Conservation (phyloP, 768 basidiomycete species). For the Arthromyces matolae region DNA sequence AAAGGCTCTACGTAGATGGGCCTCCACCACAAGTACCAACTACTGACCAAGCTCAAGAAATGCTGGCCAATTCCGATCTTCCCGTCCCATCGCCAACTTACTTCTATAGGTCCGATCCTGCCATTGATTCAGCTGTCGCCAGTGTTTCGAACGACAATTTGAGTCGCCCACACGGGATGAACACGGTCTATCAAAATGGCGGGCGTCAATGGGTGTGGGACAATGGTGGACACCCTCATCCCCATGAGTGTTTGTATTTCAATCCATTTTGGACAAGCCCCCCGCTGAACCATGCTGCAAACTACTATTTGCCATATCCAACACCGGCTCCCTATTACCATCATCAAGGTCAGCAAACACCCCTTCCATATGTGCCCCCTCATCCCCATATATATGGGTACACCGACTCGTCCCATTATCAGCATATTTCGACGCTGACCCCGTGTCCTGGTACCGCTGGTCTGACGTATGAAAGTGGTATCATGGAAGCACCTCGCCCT, state of each 20-base stretch:
- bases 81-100: constrained; percentile 29
- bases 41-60: constrained; percentile 25
- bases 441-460: constrained; percentile 12
- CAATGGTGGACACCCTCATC: constrained; percentile 12
- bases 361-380: constrained; percentile 7
- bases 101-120: constrained; percentile 31
- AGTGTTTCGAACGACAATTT: constrained; percentile 13
- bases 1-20: constrained; percentile 26
- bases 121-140: constrained; percentile 27
- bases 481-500: constrained; percentile 17
- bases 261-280: constrained; percentile 26
- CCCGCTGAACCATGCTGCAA: neutral
- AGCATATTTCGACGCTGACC: constrained; percentile 9
- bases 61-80: constrained; percentile 10
- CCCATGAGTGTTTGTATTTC: constrained; percentile 28
- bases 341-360: constrained; percentile 4
- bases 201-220: constrained; percentile 13
- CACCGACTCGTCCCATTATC: constrained; percentile 14
- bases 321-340: constrained; percentile 17
- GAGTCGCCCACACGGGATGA: constrained; percentile 22
- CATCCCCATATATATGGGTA: constrained; percentile 16
- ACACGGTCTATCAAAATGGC: constrained; percentile 27
- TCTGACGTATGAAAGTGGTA: constrained; percentile 27
- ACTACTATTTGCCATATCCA: constrained; percentile 14
- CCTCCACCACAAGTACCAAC: constrained; percentile 21